Percentiles rank a stretch among this genome's conserved stretches.
These are phyloP conservation scores for Bipolaris sorokiniana DNA, from an alignment of 2,329 filamentous ascomycete genomes.

Conservation along the genomic window DNA sequence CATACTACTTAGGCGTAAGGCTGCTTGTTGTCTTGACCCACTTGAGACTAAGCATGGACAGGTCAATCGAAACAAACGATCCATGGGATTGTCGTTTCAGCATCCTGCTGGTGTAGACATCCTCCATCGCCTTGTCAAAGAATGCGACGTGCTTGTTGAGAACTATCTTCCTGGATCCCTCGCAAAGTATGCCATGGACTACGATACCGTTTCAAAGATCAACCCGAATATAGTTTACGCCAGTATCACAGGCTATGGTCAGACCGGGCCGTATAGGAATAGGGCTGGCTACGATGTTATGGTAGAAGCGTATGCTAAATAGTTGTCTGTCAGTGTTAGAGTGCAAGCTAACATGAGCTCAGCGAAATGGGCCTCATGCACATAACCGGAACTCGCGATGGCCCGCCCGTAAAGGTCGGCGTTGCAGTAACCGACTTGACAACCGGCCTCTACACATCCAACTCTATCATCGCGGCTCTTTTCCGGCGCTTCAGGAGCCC, in stretches of 20 bases:
- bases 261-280: conserved; percentile 86
- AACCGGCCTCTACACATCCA: conserved; percentile 92
- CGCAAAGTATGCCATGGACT: conserved; percentile 91
- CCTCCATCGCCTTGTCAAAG: conserved; percentile 79
- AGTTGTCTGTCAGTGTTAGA: too few relatives aligned
- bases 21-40: neutral
- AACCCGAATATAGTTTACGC: conserved; percentile 92
- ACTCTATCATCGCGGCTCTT: conserved; percentile 92
- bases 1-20: conserved; percentile 87
- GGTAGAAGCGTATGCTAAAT: conserved; percentile 75
- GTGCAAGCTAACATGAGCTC: conserved; percentile 17
- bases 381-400: conserved; percentile 87
- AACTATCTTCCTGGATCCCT: conserved; percentile 93
- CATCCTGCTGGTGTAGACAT: conserved; percentile 83
- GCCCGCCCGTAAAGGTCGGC: conserved; percentile 93
- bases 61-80: conserved; percentile 98
- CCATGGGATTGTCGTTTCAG: conserved; percentile 87
- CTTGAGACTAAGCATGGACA: conserved; percentile 45
- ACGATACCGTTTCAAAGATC: conserved; percentile 75
- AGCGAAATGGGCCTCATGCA: conserved; percentile 96
- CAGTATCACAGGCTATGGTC: conserved; percentile 95
- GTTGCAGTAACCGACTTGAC: conserved; percentile 97
- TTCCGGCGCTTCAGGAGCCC: conserved; percentile 71
- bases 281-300: conserved; percentile 98
- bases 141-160: conserved; percentile 92